A percentile compares a stretch with the other conserved stretches of the same genome.
These are phyloP conservation scores for Elsinoe fawcettii DNA, from an alignment of 2,329 filamentous ascomycete genomes.

Conservation along the genomic window DNA sequence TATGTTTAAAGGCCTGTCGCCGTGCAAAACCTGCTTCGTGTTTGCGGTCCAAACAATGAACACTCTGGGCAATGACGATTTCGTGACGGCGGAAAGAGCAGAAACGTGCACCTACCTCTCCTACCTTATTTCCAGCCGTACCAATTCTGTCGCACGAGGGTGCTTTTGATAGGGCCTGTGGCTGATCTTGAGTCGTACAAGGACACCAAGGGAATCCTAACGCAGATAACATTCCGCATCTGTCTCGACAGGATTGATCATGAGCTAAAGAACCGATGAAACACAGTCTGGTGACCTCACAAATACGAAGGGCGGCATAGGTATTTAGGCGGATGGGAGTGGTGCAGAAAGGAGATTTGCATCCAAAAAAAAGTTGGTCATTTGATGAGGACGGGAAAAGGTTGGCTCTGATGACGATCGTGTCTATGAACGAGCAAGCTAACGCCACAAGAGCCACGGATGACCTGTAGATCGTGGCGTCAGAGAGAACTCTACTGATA, in stretches of 20 bases:
- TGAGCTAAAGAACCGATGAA: neutral
- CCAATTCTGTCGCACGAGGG: neutral
- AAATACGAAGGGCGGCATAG: neutral
- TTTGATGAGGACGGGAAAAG: conserved; percentile 3
- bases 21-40: conserved; percentile 4
- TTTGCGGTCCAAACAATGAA: conserved; percentile 6
- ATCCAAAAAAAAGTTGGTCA: neutral
- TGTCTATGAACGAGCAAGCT: neutral
- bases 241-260: conserved; percentile 3
- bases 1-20: conserved; percentile 3
- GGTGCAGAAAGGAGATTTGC: neutral
- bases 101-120: neutral
- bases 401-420: conserved; percentile 8
- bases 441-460: conserved; percentile 9
- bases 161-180: neutral
- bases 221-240: conserved; percentile 10
- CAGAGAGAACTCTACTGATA: neutral
- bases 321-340: neutral
- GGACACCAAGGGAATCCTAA: neutral
- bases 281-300: conserved; percentile 2
- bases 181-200: neutral
- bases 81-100: conserved; percentile 3
- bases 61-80: conserved; percentile 10
- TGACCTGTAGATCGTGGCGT: conserved; percentile 13
- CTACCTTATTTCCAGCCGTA: conserved; percentile 12